phyloP scores from a whole-genome alignment of 805 yeast genomes.

The Ogataea sp. region DNA sequence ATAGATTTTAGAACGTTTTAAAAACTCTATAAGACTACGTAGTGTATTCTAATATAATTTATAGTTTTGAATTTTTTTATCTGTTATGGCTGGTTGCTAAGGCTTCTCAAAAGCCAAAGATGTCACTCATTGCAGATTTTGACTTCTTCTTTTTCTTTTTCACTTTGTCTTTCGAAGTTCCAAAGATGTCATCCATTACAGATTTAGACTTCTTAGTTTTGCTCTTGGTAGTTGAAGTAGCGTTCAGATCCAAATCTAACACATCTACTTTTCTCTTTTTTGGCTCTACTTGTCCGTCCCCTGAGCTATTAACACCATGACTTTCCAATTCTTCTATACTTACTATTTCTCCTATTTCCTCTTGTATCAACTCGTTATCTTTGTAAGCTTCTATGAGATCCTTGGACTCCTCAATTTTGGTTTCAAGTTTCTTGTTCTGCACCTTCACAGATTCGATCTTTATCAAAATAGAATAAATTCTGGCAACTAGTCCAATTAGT shows the following conservation, averaged over 20 bases:
- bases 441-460: constrained; percentile 14
- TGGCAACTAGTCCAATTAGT: constrained; percentile 48
- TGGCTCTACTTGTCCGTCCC: background rate
- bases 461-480: constrained; percentile 24
- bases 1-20: background rate
- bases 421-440: constrained; percentile 23
- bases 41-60: too few species aligned
- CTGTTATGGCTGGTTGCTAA: too few species aligned
- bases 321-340: constrained; percentile 1
- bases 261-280: background rate
- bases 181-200: constrained; percentile 3
- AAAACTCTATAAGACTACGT: background rate
- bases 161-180: constrained; percentile 12
- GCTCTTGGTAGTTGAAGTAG: background rate
- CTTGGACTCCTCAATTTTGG: constrained; percentile 6
- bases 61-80: too few species aligned
- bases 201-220: constrained; percentile 7
- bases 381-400: constrained; percentile 1
- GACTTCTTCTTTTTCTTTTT: constrained; percentile 37
- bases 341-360: constrained; percentile 12
- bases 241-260: background rate
- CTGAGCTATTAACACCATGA: background rate
- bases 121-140: constrained; percentile 62
- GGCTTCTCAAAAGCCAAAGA: constrained; percentile 62
- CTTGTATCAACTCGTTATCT: constrained; percentile 3